These are phyloP conservation scores for Gardenia jasminoides DNA, from an alignment of 257 asterid genomes.

Conservation along the genomic window DNA sequence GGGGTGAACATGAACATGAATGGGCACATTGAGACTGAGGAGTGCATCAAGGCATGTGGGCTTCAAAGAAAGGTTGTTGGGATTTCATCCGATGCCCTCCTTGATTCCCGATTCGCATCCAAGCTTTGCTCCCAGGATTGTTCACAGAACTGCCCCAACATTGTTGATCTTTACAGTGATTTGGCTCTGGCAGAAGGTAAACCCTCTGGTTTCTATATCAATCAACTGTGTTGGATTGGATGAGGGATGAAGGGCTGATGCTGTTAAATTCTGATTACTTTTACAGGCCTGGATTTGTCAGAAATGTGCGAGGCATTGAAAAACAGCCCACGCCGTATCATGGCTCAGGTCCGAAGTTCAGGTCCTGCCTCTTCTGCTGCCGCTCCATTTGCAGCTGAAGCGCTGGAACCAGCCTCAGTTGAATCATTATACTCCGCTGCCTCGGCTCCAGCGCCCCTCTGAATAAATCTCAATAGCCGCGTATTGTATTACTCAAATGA, in stretches of 20 bases:
- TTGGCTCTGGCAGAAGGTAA: conserved; percentile 43
- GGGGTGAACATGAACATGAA: conserved; percentile 6
- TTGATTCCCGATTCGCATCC: conserved; percentile 18
- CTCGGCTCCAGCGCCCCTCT: conserved; percentile 10
- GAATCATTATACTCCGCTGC: not conserved
- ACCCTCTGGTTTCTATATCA: too few species aligned
- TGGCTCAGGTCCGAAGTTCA: conserved; percentile 44
- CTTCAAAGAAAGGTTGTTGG: conserved; percentile 31
- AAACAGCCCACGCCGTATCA: conserved; percentile 34
- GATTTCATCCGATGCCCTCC: conserved; percentile 35
- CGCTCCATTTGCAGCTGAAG: not conserved
- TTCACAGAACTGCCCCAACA: conserved; percentile 39
- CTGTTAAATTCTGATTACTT: not conserved
- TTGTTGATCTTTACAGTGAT: conserved; percentile 38
- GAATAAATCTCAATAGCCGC: not conserved
- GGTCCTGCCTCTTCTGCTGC: conserved; percentile 24
- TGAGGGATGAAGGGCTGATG: not conserved
- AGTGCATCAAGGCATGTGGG: conserved; percentile 35
- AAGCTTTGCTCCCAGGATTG: conserved; percentile 32
- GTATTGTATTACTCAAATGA: not conserved
- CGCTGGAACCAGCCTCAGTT: not conserved
- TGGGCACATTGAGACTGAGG: conserved; percentile 30
- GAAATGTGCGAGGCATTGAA: conserved; percentile 35
- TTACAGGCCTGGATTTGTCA: conserved; percentile 38
- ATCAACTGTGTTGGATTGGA: not conserved